phyloP scores from a whole-genome alignment of 169 alveolate genomes.

The Prorocentrum cordatum region DNA sequence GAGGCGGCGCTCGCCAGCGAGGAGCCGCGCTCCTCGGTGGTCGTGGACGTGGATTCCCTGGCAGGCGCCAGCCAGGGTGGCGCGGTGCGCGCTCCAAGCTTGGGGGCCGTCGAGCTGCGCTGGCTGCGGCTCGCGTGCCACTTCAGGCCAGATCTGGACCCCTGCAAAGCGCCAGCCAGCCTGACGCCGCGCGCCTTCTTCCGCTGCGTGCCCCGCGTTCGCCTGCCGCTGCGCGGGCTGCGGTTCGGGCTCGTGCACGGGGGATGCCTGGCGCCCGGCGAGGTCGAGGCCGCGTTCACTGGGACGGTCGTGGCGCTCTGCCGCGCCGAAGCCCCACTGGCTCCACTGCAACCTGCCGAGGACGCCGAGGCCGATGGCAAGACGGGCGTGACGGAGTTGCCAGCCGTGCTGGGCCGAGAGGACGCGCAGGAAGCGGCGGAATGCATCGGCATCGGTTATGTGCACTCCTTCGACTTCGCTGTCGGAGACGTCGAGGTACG shows the following conservation, averaged over 20 bases:
- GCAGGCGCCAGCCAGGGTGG: not conserved
- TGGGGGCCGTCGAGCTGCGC: conserved; percentile 11
- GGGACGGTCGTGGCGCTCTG: conserved; percentile 41
- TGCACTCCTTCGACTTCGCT: conserved; percentile 40
- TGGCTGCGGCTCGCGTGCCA: conserved; percentile 49
- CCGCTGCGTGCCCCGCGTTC: not conserved
- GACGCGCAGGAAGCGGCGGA: conserved; percentile 27
- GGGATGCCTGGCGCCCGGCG: conserved; percentile 7
- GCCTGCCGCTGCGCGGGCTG: not conserved
- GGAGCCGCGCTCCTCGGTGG: too few relatives aligned
- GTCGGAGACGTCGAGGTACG: too few relatives aligned
- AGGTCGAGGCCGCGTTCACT: conserved; percentile 43
- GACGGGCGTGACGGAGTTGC: not conserved
- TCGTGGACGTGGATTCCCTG: conserved; percentile 24
- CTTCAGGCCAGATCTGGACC: conserved; percentile 20
- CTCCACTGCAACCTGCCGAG: too few relatives aligned
- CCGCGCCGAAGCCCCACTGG: not conserved
- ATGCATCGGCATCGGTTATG: conserved; percentile 17
- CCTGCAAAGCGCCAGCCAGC: not conserved
- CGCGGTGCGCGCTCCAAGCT: not conserved
- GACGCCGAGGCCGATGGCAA: not conserved
- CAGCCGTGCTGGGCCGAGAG: not conserved
- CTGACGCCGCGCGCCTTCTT: not conserved
- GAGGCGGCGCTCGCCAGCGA: too few relatives aligned
- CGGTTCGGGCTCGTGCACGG: conserved; percentile 45